Conservation (phyloP, 2,329 filamentous ascomycete genomes). For the Colletotrichum lini region DNA sequence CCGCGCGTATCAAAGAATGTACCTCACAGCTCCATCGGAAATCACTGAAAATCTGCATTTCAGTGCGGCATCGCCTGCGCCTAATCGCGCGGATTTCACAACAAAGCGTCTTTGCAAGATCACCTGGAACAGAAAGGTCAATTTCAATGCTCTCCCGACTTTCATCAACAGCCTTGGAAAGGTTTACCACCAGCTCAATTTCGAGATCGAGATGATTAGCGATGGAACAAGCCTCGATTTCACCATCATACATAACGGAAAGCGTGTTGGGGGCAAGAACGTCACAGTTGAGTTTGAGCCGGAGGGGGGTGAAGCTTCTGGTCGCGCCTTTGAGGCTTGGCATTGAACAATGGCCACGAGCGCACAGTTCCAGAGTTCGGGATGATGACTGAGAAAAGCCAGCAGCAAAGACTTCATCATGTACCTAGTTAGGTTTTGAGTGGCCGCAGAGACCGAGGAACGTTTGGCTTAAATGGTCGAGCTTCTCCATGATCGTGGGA, state of each 20-base stretch:
- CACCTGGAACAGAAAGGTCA: slow-evolving; percentile 39
- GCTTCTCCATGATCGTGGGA: too few species aligned
- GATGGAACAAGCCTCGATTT: slow-evolving; percentile 46
- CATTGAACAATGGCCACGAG: too few species aligned
- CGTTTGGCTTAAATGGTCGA: too few species aligned
- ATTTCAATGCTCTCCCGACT: slow-evolving; percentile 23
- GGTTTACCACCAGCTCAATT: slow-evolving; percentile 17
- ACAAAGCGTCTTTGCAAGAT: slow-evolving; percentile 44
- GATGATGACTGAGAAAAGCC: too few species aligned
- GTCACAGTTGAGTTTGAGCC: slow-evolving; percentile 44
- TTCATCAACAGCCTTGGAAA: slow-evolving; percentile 39
- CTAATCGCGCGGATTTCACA: accelerated
- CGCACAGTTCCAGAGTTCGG: too few species aligned
- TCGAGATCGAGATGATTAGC: slow-evolving; percentile 43
- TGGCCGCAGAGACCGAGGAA: too few species aligned
- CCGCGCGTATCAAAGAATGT: accelerated
- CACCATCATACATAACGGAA: slow-evolving; percentile 30
- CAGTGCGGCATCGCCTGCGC: neutral
- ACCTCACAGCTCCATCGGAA: neutral
- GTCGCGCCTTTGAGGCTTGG: too few species aligned
- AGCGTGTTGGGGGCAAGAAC: slow-evolving; percentile 41
- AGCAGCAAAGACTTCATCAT: too few species aligned
- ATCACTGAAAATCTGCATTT: slow-evolving; percentile 35
- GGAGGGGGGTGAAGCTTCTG: neutral
- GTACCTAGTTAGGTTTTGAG: too few species aligned